Conservation (phyloP, 306 rosid genomes). For the Leucaena leucocephala region DNA sequence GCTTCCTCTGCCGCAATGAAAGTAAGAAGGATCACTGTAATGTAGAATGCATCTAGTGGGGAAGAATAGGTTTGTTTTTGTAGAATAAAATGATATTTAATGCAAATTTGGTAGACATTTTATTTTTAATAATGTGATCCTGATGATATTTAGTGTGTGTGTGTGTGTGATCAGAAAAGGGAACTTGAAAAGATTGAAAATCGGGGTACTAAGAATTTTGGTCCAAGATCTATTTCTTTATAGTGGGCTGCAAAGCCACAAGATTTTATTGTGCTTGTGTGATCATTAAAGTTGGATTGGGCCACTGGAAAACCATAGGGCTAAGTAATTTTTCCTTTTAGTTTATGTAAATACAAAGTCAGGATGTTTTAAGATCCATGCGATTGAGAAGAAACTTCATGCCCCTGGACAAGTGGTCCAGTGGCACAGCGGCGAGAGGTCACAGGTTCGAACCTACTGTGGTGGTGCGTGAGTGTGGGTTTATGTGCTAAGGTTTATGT, state of each 20-base stretch:
- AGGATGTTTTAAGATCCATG: not conserved
- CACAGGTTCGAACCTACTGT: no score
- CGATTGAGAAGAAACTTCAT: slow-evolving; percentile 27
- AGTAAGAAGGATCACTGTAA: slow-evolving; percentile 2
- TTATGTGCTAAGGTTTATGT: no score
- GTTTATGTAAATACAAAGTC: not conserved
- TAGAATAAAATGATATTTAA: not conserved
- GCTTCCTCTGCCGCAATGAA: slow-evolving; percentile 23
- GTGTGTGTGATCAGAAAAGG: not conserved
- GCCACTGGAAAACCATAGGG: no score
- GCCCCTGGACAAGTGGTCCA: not conserved
- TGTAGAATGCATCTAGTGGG: not conserved
- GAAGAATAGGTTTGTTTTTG: not conserved
- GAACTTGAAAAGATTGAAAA: not conserved
- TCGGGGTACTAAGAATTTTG: not conserved
- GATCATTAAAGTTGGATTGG: no score
- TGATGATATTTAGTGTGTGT: no score
- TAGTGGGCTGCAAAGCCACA: not conserved
- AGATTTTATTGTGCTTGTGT: no score
- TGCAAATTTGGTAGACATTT: not conserved
- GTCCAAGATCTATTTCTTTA: not conserved
- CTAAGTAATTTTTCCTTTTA: not conserved
- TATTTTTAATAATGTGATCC: not conserved
- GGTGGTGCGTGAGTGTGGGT: no score
- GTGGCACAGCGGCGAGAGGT: no score